Evolutionary conservation across 164 flowering plant genomes (phyloP).

Genomic region (Magnolia sinica): DNA sequence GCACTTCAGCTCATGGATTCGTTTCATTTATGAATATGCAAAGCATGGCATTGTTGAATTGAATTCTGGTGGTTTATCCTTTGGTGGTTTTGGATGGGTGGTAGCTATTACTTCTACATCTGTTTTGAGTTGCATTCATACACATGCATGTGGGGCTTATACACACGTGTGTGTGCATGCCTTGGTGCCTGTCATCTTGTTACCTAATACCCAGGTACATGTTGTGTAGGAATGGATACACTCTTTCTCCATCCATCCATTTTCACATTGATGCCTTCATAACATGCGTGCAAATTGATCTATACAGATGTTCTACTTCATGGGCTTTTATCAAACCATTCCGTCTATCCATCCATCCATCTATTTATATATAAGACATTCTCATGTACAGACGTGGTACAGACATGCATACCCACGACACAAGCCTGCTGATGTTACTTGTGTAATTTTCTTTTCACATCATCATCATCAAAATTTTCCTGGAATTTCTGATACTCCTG

Average conservation of each 20-base stretch:
- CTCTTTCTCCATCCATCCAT: background rate
- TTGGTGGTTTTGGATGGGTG: background rate
- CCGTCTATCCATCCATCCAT: background rate
- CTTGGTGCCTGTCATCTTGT: background rate
- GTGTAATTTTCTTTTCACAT: no score
- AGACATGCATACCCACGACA: no score
- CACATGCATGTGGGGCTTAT: background rate
- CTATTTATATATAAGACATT: no score
- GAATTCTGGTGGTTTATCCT: no score
- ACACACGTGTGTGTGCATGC: background rate
- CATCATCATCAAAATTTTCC: no score
- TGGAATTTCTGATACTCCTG: no score
- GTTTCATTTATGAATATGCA: background rate
- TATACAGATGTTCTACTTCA: background rate
- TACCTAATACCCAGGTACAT: background rate
- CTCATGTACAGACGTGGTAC: no score
- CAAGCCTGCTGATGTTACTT: no score
- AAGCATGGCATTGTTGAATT: background rate
- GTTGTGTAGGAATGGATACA: background rate
- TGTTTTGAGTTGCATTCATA: background rate
- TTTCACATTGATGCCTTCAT: background rate
- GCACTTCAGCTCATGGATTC: background rate
- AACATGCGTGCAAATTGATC: background rate
- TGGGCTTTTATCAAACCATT: background rate
- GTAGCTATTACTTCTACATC: background rate